Evolutionary conservation across 1,139 yeast species (phyloP).

Genomic region (Saccharomycopsis hybrid): DNA sequence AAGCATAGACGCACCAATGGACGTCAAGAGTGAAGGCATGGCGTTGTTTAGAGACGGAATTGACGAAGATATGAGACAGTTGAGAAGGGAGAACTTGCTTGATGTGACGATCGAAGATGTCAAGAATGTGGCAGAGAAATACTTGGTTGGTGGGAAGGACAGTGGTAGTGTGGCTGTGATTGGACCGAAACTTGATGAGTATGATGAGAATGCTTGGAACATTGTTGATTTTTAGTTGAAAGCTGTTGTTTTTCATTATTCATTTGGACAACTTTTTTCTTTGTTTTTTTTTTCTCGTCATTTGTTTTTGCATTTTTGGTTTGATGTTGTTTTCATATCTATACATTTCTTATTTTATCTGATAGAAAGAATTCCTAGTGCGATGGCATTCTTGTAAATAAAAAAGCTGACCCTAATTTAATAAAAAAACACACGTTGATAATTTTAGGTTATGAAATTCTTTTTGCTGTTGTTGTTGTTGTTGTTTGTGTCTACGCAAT

Average conservation of each 20-base stretch:
- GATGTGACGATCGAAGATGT: constrained; percentile 61
- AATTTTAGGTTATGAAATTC: no score
- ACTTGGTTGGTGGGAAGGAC: constrained; percentile 34
- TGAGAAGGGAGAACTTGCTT: constrained; percentile 66
- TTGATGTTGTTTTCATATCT: no score
- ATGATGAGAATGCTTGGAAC: constrained; percentile 34
- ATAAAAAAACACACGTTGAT: no score
- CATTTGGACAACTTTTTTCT: no score
- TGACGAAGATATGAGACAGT: constrained; percentile 74
- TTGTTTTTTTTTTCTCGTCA: not conserved
- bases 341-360: no score
- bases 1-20: constrained; percentile 82
- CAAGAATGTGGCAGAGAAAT: constrained; percentile 53
- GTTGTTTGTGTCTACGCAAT: no score
- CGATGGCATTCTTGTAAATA: no score
- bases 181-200: constrained; percentile 39
- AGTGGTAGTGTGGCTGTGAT: constrained; percentile 40
- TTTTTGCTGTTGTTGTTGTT: no score
- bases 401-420: no score
- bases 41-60: constrained; percentile 61
- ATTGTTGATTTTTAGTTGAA: constrained; percentile 28
- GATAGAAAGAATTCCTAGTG: no score
- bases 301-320: no score
- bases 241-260: no score
- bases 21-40: constrained; percentile 74